Evolutionary conservation across 495 filamentous ascomycete species (phyloP).

Genomic region (Tuber microsphaerosporum): DNA sequence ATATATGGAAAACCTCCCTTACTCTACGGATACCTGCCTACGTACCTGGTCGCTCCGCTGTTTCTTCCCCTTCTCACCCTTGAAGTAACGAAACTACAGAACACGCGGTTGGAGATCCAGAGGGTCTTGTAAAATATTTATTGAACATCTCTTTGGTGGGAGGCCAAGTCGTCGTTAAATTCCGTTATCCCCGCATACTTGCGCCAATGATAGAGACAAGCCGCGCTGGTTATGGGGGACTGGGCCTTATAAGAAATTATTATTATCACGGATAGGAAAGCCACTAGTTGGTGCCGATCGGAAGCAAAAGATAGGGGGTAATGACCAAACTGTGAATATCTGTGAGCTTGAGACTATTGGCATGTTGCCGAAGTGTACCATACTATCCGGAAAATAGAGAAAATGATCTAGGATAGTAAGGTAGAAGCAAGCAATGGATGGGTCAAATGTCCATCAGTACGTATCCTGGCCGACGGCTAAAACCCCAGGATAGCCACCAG

Average conservation of each 20-base stretch:
- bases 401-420: neutral
- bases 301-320: neutral
- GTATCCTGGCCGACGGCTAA: neutral
- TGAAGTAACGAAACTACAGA: neutral
- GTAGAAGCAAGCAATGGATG: neutral
- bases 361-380: neutral
- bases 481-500: neutral
- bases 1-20: neutral
- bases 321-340: neutral
- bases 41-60: neutral
- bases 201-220: neutral
- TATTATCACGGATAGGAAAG: neutral
- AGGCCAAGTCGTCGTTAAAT: neutral
- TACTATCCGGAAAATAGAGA: neutral
- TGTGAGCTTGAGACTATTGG: neutral
- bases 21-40: neutral
- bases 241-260: neutral
- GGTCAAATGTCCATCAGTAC: neutral
- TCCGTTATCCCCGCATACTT: neutral
- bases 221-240: neutral
- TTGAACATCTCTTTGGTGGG: neutral
- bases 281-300: neutral
- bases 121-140: neutral
- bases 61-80: neutral
- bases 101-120: neutral